A percentile compares a stretch with the other conserved stretches of the same genome.
phyloP scores from a whole-genome alignment of 305 asterid species.

The Coffea humblotiana region DNA sequence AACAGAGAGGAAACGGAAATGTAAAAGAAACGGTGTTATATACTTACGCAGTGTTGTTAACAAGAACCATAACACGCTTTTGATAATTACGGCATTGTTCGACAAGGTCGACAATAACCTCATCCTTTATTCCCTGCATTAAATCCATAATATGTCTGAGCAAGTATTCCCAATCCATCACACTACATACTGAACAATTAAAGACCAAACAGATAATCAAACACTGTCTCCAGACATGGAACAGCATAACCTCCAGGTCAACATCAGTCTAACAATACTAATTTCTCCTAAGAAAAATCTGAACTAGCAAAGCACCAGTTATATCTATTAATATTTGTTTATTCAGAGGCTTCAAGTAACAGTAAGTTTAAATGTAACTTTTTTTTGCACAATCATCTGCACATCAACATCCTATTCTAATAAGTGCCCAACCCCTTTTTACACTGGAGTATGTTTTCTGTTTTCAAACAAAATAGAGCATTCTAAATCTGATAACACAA shows the following conservation, averaged over 20 bases:
- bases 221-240: not conserved
- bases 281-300: not conserved
- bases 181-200: not conserved
- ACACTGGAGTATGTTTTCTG: not conserved
- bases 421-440: not conserved
- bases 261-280: not conserved
- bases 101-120: slow-evolving; percentile 82
- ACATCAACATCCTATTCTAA: not conserved
- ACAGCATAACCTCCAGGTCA: not conserved
- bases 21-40: not conserved
- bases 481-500: not conserved
- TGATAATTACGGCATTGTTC: slow-evolving; percentile 90
- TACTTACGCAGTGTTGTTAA: slow-evolving; percentile 81
- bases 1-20: slow-evolving; percentile 1
- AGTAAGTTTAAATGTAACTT: not conserved
- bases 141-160: slow-evolving; percentile 2
- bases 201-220: not conserved
- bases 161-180: not conserved
- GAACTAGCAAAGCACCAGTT: not conserved
- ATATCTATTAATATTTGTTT: not conserved
- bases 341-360: not conserved
- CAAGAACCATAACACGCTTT: slow-evolving; percentile 81
- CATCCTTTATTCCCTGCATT: slow-evolving; percentile 74
- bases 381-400: not conserved
- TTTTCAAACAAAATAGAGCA: not conserved